Conservation (phyloP, 495 filamentous ascomycete genomes). For the Penicillium coffeae region DNA sequence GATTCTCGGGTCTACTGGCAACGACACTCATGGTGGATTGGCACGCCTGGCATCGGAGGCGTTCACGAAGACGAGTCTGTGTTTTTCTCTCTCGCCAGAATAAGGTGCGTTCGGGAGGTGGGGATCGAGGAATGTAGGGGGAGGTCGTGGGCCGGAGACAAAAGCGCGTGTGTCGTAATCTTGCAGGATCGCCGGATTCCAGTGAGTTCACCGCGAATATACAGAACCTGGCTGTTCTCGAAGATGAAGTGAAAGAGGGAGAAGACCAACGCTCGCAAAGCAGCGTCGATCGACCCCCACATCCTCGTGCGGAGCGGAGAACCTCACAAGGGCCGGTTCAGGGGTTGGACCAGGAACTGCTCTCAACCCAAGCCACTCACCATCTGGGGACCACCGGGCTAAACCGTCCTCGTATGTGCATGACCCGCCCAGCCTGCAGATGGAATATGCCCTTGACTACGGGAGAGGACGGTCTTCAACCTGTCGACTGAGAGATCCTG, state of each 20-base stretch:
- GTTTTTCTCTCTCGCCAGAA: too few species aligned
- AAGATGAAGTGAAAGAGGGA: not conserved
- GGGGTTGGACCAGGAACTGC: constrained; percentile 21
- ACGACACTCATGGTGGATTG: constrained; percentile 40
- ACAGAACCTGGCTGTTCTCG: too few species aligned
- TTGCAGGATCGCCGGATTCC: constrained; percentile 18
- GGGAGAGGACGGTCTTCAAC: too few species aligned
- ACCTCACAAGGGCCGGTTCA: constrained; percentile 28
- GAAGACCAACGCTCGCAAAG: not conserved
- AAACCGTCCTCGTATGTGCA: constrained; percentile 10
- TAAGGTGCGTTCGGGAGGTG: constrained; percentile 7
- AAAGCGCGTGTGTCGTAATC: constrained; percentile 14
- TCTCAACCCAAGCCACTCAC: too few species aligned
- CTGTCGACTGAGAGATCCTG: too few species aligned
- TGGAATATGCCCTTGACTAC: too few species aligned
- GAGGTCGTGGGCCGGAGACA: not conserved
- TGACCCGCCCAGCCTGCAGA: too few species aligned
- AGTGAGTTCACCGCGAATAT: too few species aligned
- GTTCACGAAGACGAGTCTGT: too few species aligned
- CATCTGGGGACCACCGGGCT: not conserved
- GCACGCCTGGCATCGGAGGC: constrained; percentile 21
- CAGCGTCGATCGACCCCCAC: constrained; percentile 25
- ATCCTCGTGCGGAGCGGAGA: constrained; percentile 24
- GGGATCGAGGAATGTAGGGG: constrained; percentile 23
- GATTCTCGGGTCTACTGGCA: constrained; percentile 39